Evolutionary conservation across 2,329 filamentous ascomycete species (phyloP).

Genomic region (Talaromyces sp.): DNA sequence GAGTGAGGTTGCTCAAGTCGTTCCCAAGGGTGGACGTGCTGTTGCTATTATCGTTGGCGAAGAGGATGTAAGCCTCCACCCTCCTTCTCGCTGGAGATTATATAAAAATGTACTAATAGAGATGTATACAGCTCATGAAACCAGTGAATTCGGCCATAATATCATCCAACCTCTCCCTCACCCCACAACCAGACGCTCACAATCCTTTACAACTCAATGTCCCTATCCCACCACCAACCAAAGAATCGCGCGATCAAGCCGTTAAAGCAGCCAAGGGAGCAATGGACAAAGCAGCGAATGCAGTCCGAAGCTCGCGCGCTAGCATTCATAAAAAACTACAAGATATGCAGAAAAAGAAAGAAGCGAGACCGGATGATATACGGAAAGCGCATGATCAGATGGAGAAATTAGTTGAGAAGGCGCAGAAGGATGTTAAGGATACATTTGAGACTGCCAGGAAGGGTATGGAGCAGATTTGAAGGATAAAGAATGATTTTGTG

Average conservation of each 20-base stretch:
- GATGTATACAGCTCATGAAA: constrained; percentile 38
- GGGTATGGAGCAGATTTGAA: constrained; percentile 29
- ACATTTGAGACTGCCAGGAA: constrained; percentile 40
- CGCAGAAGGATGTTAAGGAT: constrained; percentile 43
- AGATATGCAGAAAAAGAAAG: constrained; percentile 40
- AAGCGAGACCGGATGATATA: constrained; percentile 42
- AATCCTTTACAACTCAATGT: constrained; percentile 44
- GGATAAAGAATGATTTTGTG: not conserved
- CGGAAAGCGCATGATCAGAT: constrained; percentile 44
- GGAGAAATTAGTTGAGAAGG: constrained; percentile 45
- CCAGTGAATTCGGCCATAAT: constrained; percentile 40
- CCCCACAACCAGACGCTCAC: constrained; percentile 39
- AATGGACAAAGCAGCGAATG: constrained; percentile 38
- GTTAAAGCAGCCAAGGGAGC: constrained; percentile 37
- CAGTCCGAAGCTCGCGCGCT: constrained; percentile 40
- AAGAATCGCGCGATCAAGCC: constrained; percentile 42
- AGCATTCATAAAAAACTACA: constrained; percentile 43
- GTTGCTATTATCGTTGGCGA: constrained; percentile 61
- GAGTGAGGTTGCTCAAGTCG: constrained; percentile 61
- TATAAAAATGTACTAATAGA: not conserved
- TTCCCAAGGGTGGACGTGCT: constrained; percentile 58
- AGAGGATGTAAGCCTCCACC: constrained; percentile 49
- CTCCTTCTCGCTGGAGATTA: not conserved
- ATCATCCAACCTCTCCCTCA: constrained; percentile 39
- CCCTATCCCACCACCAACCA: constrained; percentile 43